Base-by-base conservation (phyloP, 75 land plant genomes). In the Adiantum capillusveneris region DNA sequence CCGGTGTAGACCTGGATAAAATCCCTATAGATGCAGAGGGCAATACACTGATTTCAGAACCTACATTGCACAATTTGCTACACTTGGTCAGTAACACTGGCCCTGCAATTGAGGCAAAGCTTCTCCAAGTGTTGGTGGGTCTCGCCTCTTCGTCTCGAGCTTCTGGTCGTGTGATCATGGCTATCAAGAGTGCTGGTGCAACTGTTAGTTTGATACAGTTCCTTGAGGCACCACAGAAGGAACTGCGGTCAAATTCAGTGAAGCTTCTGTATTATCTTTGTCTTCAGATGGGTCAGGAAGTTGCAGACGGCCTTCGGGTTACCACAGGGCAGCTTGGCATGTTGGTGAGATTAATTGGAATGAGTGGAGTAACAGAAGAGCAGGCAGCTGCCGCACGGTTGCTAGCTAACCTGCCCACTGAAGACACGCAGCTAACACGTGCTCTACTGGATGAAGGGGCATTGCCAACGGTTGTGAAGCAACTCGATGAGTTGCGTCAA, bases 21-120 rank as follows among this genome's bases (percentile, higher is more conserved):
- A 73, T 84, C n/a, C 69, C 72, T 3, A 59, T 95, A 59, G 88
- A 75, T 56, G 68, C 79, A 43, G 79, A 75, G 24, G 60, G 80
- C 46, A 82, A 82, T 66, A 95, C 97, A 13, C 65, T 95, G 18
- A 84, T 84, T 12, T 95, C 99, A 25, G 97, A 95, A 59, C 75
- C 74, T 28, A 76, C 75, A 19, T 56, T 95, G 18, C 88, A 95
- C 61, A 86, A 81, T 52, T 66, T 95, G 5, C 74, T 95, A 6
- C 88, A 86, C 69, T 78, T 95, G 30, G 90, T 95, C 59, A 95
- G 97, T 73, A 95, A 90, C 63, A 90, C 97, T 13, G 96, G 98
- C 19, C 98, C 98, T 34, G 77, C 87, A 24, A 94, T 94, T 9
- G 98, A 77, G 66, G 76, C 85, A 51, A 94, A 84, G 74, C 91